A percentile compares a stretch with the other conserved stretches of the same genome.
These are phyloP conservation scores for Amauroascus verrucosus DNA, from an alignment of 2,329 filamentous ascomycete species.

Conservation along the genomic window DNA sequence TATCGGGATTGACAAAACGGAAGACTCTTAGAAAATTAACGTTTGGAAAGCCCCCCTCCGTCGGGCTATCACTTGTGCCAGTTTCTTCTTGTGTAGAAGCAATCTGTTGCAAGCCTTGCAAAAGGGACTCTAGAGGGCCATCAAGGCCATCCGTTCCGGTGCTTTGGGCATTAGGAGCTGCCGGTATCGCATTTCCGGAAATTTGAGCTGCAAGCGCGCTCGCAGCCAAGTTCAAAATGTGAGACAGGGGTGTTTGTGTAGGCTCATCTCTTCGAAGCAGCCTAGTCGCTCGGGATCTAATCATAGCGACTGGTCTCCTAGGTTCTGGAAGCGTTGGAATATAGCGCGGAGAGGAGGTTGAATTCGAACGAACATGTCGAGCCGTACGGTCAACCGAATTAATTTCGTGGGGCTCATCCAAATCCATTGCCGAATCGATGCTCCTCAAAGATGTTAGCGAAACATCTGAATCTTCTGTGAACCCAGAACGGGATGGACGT, in stretches of 20 bases:
- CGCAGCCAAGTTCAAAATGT: conserved; percentile 53
- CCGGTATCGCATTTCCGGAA: conserved; percentile 49
- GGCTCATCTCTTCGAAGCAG: conserved; percentile 49
- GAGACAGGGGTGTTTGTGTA: conserved; percentile 52
- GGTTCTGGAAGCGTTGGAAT: conserved; percentile 19
- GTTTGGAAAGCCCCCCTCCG: conserved; percentile 42
- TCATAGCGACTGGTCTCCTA: conserved; percentile 27
- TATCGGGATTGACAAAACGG: conserved; percentile 49
- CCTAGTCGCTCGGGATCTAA: conserved; percentile 46
- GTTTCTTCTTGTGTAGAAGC: conserved; percentile 43
- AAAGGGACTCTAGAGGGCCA: conserved; percentile 53
- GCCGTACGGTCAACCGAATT: conserved; percentile 35
- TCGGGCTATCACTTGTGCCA: conserved; percentile 18
- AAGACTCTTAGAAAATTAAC: conserved; percentile 62
- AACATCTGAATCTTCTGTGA: conserved; percentile 27
- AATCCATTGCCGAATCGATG: conserved; percentile 34
- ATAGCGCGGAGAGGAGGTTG: conserved; percentile 7
- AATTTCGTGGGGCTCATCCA: conserved; percentile 33
- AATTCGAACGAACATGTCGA: conserved; percentile 15
- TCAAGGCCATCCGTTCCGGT: conserved; percentile 48
- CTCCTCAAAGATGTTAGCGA: conserved; percentile 29
- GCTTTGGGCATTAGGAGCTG: conserved; percentile 46
- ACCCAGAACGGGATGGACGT: conserved; percentile 23
- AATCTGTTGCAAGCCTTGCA: conserved; percentile 53
- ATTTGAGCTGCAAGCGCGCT: conserved; percentile 55